Conservation (phyloP, 441 rosid genomes). For the Adansonia madagascariensis region DNA sequence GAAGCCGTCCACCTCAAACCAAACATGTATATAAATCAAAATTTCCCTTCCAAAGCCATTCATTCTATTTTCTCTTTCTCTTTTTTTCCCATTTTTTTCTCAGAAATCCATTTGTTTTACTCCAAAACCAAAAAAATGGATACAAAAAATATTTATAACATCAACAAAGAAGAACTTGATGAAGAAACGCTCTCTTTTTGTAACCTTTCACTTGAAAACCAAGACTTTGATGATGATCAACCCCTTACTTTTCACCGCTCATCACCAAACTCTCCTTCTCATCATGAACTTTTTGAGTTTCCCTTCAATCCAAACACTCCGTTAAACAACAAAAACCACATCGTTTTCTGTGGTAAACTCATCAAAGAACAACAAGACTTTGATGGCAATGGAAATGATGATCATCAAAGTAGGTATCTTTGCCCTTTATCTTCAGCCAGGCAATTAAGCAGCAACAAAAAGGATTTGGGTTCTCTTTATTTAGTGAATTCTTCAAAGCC, state of each 20-base stretch:
- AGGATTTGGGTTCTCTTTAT: background rate
- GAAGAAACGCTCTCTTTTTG: conserved; percentile 39
- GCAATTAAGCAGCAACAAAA: background rate
- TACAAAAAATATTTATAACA: background rate
- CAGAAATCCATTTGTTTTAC: background rate
- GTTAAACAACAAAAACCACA: background rate
- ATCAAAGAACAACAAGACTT: background rate
- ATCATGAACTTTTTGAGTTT: conserved; percentile 37
- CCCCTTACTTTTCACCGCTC: background rate
- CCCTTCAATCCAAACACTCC: conserved; percentile 15
- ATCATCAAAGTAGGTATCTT: conserved; percentile 9
- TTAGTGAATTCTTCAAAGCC: background rate
- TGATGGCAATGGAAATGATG: background rate
- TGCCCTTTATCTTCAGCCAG: conserved; percentile 12
- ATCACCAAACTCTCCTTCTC: background rate
- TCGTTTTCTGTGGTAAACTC: conserved; percentile 38
- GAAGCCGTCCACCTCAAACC: background rate
- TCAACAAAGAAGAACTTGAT: conserved; percentile 27
- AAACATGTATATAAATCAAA: background rate
- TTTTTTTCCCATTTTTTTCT: background rate
- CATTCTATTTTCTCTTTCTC: background rate
- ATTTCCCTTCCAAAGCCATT: background rate
- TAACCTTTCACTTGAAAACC: conserved; percentile 29
- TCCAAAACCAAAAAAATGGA: background rate
- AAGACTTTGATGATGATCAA: background rate